These are phyloP conservation scores for Parietaria judaica DNA, from an alignment of 306 rosid genomes.

Conservation along the genomic window DNA sequence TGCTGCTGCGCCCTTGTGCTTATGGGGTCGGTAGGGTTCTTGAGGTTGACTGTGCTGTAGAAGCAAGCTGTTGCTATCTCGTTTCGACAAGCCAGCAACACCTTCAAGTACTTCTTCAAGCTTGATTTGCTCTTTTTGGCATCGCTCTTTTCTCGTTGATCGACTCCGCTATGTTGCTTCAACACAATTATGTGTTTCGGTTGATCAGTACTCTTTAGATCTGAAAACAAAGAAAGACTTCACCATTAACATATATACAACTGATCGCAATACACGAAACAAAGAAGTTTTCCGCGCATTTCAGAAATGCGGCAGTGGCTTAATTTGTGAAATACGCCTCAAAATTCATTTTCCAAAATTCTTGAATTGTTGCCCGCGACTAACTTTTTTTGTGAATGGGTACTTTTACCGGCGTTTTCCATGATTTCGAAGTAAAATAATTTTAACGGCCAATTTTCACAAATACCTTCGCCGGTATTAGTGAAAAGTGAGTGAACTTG, in stretches of 20 bases:
- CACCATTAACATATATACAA: neutral
- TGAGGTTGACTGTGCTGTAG: constrained; percentile 35
- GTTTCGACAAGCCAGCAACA: constrained; percentile 34
- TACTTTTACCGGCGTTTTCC: no score
- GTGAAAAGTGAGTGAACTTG: no score
- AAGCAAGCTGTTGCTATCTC: constrained; percentile 48
- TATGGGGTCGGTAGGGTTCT: constrained; percentile 21
- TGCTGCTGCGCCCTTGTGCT: constrained; percentile 15
- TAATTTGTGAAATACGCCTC: no score
- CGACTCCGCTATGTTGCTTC: constrained; percentile 20
- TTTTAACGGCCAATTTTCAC: no score
- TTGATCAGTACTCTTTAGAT: constrained; percentile 22
- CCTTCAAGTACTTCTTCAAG: constrained; percentile 37
- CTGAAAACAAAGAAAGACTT: constrained; percentile 25
- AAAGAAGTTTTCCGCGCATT: no score
- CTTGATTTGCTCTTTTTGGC: constrained; percentile 26
- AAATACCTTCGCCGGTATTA: no score
- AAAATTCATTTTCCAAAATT: no score
- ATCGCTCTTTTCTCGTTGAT: constrained; percentile 22
- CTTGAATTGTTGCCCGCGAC: no score
- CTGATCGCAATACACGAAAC: neutral
- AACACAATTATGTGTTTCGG: constrained; percentile 20
- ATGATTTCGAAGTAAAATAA: no score
- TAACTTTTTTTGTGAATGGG: no score
- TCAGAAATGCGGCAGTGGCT: no score